A percentile compares a stretch with the other conserved stretches of the same genome.
phyloP scores from a whole-genome alignment of 306 rosid species.

The Canavalia gladiata region DNA sequence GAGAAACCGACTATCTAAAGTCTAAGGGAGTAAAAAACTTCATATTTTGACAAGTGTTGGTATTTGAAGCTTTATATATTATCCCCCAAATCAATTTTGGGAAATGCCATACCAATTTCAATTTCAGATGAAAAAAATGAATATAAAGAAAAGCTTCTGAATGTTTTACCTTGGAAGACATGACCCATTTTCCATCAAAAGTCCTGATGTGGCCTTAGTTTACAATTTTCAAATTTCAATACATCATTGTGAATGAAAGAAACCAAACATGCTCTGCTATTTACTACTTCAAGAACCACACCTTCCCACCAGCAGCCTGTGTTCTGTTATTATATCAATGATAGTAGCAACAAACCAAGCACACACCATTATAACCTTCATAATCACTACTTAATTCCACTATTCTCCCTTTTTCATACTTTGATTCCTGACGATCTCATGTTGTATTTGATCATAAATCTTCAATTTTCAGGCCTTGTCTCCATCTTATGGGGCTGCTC shows the following conservation, averaged over 20 bases:
- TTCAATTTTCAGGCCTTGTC: slow-evolving; percentile 33
- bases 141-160: slow-evolving; percentile 18
- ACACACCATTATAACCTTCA: slow-evolving; percentile 58
- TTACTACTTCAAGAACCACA: slow-evolving; percentile 44
- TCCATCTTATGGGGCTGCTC: slow-evolving; percentile 37
- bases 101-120: background rate
- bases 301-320: slow-evolving; percentile 71
- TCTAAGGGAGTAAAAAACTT: background rate
- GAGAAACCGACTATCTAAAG: slow-evolving; percentile 17
- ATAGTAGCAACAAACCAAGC: slow-evolving; percentile 60
- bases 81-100: slow-evolving; percentile 13
- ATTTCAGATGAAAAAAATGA: background rate
- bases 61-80: background rate
- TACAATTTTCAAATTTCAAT: slow-evolving; percentile 39
- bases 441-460: slow-evolving; percentile 44
- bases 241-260: slow-evolving; percentile 52
- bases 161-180: slow-evolving; percentile 53
- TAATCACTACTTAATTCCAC: slow-evolving; percentile 58
- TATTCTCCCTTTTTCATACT: slow-evolving; percentile 44
- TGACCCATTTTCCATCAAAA: slow-evolving; percentile 58
- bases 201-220: slow-evolving; percentile 62
- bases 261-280: slow-evolving; percentile 45
- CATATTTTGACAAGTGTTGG: background rate
- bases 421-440: slow-evolving; percentile 20
- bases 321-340: slow-evolving; percentile 42